Evolutionary conservation across 257 asterid species (phyloP).

Genomic region (Voacanga thouarsii): DNA sequence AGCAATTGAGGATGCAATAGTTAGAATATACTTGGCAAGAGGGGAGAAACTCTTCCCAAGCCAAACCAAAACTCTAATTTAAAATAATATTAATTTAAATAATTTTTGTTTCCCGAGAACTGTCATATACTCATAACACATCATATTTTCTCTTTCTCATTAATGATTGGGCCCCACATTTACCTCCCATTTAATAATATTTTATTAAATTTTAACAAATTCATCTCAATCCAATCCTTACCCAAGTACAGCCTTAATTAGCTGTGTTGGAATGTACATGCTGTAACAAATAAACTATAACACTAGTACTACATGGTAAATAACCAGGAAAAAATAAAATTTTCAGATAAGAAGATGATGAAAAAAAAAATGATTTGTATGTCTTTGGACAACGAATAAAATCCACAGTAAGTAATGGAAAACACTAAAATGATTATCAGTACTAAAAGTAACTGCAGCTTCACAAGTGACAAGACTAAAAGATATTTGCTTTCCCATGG

Average conservation of each 20-base stretch:
- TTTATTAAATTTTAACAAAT: too few species aligned
- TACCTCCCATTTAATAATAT: too few species aligned
- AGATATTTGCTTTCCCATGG: conserved; percentile 2
- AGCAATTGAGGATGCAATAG: not conserved
- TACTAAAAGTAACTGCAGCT: not conserved
- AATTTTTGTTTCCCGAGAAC: too few species aligned
- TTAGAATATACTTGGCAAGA: too few species aligned
- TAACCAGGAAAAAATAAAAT: not conserved
- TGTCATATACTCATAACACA: too few species aligned
- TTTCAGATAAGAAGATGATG: not conserved
- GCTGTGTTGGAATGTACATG: not conserved
- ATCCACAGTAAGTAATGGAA: not conserved
- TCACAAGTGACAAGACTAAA: conserved; percentile 6
- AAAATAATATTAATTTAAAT: too few species aligned
- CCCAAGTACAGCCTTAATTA: too few species aligned
- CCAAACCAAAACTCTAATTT: too few species aligned
- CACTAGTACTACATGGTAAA: not conserved
- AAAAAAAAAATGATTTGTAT: not conserved
- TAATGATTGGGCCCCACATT: too few species aligned
- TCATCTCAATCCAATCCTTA: too few species aligned
- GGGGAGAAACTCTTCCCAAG: too few species aligned
- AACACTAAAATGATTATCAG: not conserved
- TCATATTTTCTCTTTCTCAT: too few species aligned
- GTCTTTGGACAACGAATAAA: not conserved
- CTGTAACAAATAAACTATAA: not conserved